Evolutionary conservation across 257 asterid genomes (phyloP).

Genomic region (Dorcoceras hygrometricum): DNA sequence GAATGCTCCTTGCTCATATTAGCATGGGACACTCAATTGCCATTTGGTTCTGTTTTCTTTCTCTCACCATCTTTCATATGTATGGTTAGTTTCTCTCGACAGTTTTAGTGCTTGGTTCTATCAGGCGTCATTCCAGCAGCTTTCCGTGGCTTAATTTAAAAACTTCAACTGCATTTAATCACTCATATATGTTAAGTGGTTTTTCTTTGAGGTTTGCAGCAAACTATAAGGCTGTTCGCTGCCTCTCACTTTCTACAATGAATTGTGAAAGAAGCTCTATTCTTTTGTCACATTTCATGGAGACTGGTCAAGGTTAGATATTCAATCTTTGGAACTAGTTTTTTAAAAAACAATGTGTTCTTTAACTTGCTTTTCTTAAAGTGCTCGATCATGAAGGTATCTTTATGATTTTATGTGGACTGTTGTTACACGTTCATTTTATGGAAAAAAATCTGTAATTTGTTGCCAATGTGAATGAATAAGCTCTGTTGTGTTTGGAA

Average conservation of each 20-base stretch:
- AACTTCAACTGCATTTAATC: conserved; percentile 24
- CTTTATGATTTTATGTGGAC: not conserved
- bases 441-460: not conserved
- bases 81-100: conserved; percentile 80
- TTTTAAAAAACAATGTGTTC: not conserved
- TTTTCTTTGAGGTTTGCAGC: conserved; percentile 45
- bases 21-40: conserved; percentile 72
- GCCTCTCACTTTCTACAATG: conserved; percentile 72
- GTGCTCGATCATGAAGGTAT: not conserved
- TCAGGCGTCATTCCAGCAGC: conserved; percentile 16
- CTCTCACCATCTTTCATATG: conserved; percentile 94
- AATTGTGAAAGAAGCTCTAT: conserved; percentile 83
- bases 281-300: conserved; percentile 61
- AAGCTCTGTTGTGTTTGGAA: conserved; percentile 11
- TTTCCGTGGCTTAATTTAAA: conserved; percentile 18
- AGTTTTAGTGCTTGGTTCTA: conserved; percentile 23
- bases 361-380: conserved; percentile 13
- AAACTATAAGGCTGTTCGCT: conserved; percentile 87
- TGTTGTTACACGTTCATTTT: conserved; percentile 6
- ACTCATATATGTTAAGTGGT: conserved; percentile 11
- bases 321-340: conserved; percentile 12
- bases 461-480: not conserved
- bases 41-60: conserved; percentile 87
- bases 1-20: conserved; percentile 85
- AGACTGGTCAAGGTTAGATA: conserved; percentile 71